Percentiles rank a stretch among this genome's conserved stretches.
Conservation (phyloP, 345 rosid genomes). For the Citrus maxima region DNA sequence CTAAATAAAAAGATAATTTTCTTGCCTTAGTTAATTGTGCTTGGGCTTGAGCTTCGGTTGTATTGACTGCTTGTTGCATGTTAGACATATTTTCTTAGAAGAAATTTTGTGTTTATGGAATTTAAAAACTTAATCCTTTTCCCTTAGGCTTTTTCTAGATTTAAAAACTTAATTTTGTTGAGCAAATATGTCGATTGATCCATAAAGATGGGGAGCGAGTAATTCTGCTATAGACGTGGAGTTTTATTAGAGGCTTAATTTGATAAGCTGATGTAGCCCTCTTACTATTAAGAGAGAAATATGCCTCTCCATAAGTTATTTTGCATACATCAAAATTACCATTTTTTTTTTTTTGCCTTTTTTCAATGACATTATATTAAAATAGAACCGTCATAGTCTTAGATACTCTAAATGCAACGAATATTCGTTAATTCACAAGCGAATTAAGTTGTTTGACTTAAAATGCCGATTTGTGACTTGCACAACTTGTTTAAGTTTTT, state of each 20-base stretch:
- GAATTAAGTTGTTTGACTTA: too few species aligned
- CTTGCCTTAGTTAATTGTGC: neutral
- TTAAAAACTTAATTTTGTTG: neutral
- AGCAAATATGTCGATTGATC: neutral
- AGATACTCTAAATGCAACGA: too few species aligned
- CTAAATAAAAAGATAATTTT: too few species aligned
- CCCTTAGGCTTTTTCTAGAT: too few species aligned
- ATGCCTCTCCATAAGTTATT: neutral
- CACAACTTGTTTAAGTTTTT: too few species aligned
- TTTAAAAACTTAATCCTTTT: neutral
- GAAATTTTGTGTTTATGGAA: neutral
- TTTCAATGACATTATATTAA: too few species aligned
- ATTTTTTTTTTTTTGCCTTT: neutral
- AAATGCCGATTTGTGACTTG: too few species aligned
- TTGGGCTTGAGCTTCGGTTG: neutral
- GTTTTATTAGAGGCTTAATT: neutral
- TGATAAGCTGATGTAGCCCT: neutral
- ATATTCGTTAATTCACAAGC: too few species aligned
- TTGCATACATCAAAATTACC: neutral
- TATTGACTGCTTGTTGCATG: neutral
- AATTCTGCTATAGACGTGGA: neutral
- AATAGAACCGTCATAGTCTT: too few species aligned
- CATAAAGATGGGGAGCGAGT: neutral
- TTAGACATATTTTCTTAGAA: conserved; percentile 2
- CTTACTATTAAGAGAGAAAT: neutral